These are phyloP conservation scores for Malassezia dermatis DNA, from an alignment of 1,284 basidiomycete genomes.

Conservation along the genomic window DNA sequence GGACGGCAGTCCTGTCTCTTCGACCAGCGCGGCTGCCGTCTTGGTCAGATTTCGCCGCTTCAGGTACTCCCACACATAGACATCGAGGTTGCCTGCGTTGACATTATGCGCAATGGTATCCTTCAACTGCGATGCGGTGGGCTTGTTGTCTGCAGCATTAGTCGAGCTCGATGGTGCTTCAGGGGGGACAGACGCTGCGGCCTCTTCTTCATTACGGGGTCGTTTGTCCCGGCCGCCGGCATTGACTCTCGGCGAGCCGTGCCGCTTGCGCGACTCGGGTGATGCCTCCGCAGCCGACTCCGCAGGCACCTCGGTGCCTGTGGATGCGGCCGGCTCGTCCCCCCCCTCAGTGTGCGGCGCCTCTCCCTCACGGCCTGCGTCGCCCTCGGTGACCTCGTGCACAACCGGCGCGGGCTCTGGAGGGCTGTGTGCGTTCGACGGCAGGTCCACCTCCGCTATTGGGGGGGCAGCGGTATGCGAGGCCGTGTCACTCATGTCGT, in stretches of 20 bases:
- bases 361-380: neutral
- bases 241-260: neutral
- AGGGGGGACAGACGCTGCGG: neutral
- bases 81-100: conserved; percentile 25
- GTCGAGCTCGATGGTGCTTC: neutral
- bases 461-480: neutral
- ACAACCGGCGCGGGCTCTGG: neutral
- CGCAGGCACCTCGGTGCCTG: too few species aligned
- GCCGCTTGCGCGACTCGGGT: conserved; percentile 6
- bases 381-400: neutral
- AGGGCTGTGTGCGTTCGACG: neutral
- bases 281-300: neutral
- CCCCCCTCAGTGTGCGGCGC: neutral
- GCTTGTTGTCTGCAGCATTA: neutral
- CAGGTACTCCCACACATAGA: conserved; percentile 48
- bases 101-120: conserved; percentile 3
- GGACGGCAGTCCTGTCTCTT: conserved; percentile 37
- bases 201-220: neutral
- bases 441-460: neutral
- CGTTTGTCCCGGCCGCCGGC: conserved; percentile 3
- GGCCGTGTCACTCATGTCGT: neutral
- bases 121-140: neutral
- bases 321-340: neutral
- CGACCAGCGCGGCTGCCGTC: conserved; percentile 35
- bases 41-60: conserved; percentile 32